These are phyloP conservation scores for Batkoa obscura DNA, from an alignment of 371 early-diverging fungal species.

Conservation along the genomic window DNA sequence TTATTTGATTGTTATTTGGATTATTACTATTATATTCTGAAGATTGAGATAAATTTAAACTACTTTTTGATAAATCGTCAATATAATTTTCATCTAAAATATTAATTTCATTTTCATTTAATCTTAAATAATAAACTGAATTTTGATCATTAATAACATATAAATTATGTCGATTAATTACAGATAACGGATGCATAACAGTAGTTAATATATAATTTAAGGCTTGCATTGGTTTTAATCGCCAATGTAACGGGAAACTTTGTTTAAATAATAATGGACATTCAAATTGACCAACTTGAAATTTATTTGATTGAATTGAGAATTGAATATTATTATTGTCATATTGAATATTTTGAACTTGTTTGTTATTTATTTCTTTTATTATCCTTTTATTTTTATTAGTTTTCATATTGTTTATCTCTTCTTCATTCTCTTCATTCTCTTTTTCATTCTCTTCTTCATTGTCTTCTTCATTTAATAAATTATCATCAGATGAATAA, in stretches of 20 bases:
- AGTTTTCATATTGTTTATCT: neutral
- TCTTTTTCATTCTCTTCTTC: neutral
- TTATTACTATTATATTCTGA: neutral
- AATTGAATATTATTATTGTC: too few species aligned
- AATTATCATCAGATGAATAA: too few species aligned
- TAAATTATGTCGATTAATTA: conserved; percentile 53
- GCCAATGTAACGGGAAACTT: conserved; percentile 52
- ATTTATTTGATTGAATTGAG: conserved; percentile 19
- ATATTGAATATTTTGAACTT: too few species aligned
- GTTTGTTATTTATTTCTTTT: too few species aligned
- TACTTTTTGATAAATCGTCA: neutral
- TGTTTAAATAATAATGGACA: conserved; percentile 41
- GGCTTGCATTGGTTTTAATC: conserved; percentile 44
- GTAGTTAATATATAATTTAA: conserved; percentile 29
- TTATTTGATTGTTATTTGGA: too few species aligned
- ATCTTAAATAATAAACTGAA: conserved; percentile 35
- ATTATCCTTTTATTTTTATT: too few species aligned
- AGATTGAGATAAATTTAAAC: too few species aligned
- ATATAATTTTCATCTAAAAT: too few species aligned
- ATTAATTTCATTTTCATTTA: conserved; percentile 13
- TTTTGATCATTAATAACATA: conserved; percentile 37
- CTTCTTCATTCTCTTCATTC: conserved; percentile 6
- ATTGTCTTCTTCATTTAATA: conserved; percentile 8
- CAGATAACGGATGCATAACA: conserved; percentile 34
- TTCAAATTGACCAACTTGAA: conserved; percentile 45